A percentile compares a stretch with the other conserved stretches of the same genome.
These are phyloP conservation scores for Aspergillus sp. DNA, from an alignment of 2,329 filamentous ascomycete species.

Conservation along the genomic window DNA sequence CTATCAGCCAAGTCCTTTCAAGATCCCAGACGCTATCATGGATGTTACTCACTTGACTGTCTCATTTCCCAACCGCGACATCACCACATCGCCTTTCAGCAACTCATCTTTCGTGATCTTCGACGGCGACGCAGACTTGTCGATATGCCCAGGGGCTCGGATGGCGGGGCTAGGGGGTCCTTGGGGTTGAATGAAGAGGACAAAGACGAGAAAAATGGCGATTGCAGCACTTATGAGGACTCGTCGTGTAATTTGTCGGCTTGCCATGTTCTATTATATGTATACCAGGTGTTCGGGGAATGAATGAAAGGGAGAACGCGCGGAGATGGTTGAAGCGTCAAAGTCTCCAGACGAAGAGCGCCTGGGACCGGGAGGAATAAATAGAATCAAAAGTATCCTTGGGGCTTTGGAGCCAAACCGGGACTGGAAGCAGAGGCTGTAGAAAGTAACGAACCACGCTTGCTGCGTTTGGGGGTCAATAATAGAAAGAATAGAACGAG, in stretches of 20 bases:
- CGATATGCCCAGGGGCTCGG: slow-evolving; percentile 35
- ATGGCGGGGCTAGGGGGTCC: slow-evolving; percentile 31
- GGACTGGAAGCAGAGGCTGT: too few relatives aligned
- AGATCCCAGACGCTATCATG: too few relatives aligned
- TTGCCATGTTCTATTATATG: slow-evolving; percentile 20
- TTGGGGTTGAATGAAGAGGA: slow-evolving; percentile 31
- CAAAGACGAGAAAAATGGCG: slow-evolving; percentile 28
- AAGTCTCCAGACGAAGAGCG: background rate
- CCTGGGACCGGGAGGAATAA: background rate
- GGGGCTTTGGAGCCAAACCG: too few relatives aligned
- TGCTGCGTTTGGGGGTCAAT: background rate
- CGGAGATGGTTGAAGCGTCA: background rate
- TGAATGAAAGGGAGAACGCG: background rate
- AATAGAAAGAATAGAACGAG: background rate
- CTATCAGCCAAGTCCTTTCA: background rate
- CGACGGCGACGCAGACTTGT: slow-evolving; percentile 18
- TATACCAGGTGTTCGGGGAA: too few relatives aligned
- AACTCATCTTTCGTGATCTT: slow-evolving; percentile 26
- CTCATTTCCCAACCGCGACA: slow-evolving; percentile 42
- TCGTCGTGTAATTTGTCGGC: slow-evolving; percentile 30
- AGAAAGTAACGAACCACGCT: background rate
- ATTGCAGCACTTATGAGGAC: slow-evolving; percentile 27
- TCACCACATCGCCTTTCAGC: slow-evolving; percentile 38
- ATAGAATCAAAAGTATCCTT: background rate
- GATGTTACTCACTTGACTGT: slow-evolving; percentile 38